These are phyloP conservation scores for Phytophthora litchii DNA, from an alignment of 352 stramenopile species.

Conservation along the genomic window DNA sequence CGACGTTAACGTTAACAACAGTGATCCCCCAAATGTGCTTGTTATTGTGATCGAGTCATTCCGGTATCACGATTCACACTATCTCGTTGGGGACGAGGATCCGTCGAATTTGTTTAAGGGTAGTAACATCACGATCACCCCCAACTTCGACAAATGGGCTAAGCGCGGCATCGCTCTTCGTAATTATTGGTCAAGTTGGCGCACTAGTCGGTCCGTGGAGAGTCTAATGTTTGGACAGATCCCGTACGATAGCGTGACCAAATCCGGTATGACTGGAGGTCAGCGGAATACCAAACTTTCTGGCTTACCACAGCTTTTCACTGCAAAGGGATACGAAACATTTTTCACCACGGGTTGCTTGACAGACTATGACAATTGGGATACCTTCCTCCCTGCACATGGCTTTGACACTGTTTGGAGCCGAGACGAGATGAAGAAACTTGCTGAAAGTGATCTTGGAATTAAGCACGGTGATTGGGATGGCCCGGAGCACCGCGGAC, in stretches of 20 bases:
- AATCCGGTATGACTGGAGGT: conserved; percentile 24
- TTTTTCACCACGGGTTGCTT: conserved; percentile 46
- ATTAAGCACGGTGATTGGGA: conserved; percentile 44
- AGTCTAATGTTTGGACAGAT: conserved; percentile 54
- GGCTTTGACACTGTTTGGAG: conserved; percentile 51
- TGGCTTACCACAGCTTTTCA: conserved; percentile 43
- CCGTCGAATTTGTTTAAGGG: too few relatives aligned
- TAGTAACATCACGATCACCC: too few relatives aligned
- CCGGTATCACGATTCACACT: too few relatives aligned
- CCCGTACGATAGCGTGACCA: conserved; percentile 33
- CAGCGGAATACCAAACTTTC: conserved; percentile 20
- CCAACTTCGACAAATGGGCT: too few relatives aligned
- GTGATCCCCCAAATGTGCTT: too few relatives aligned
- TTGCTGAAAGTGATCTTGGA: conserved; percentile 36
- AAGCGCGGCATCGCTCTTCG: not conserved
- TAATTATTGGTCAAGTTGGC: conserved; percentile 48
- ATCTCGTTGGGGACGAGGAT: too few relatives aligned
- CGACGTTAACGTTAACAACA: too few relatives aligned
- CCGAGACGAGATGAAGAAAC: conserved; percentile 40
- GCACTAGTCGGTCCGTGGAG: conserved; percentile 54
- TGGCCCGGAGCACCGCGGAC: conserved; percentile 11
- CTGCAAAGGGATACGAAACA: conserved; percentile 48
- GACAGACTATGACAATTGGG: conserved; percentile 51
- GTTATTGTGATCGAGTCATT: too few relatives aligned
- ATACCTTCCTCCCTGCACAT: conserved; percentile 44